A percentile compares a stretch with the other conserved stretches of the same genome.
These are phyloP conservation scores for Diversispora eburnea DNA, from an alignment of 192 early-diverging fungal genomes.

Conservation along the genomic window DNA sequence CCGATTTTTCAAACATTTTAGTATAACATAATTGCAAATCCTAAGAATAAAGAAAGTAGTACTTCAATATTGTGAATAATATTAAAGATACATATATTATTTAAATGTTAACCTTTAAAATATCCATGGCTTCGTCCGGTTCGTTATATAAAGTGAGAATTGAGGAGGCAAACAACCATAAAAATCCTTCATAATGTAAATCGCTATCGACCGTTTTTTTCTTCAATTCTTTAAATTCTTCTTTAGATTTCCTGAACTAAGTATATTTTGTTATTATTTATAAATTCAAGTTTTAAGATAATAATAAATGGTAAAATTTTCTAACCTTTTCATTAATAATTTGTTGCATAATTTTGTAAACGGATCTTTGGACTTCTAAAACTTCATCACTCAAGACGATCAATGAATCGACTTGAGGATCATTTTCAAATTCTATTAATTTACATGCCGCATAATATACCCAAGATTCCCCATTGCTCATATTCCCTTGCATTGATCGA, in stretches of 20 bases:
- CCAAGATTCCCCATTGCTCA: conserved; percentile 60
- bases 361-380: conserved; percentile 39
- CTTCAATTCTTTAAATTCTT: not conserved
- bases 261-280: too few relatives aligned
- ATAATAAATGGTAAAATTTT: too few relatives aligned
- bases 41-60: conserved; percentile 1
- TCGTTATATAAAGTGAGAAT: conserved; percentile 62
- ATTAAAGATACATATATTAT: not conserved
- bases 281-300: too few relatives aligned
- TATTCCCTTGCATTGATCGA: conserved; percentile 50
- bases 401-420: conserved; percentile 36
- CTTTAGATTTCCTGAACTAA: not conserved
- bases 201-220: conserved; percentile 35
- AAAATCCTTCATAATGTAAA: conserved; percentile 64
- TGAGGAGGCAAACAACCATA: conserved; percentile 68
- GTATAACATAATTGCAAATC: conserved; percentile 77
- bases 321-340: conserved; percentile 30
- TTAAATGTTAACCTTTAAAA: conserved; percentile 13
- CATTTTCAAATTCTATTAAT: conserved; percentile 41
- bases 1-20: conserved; percentile 53
- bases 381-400: conserved; percentile 41
- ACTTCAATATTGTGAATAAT: not conserved
- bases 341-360: conserved; percentile 36
- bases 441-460: conserved; percentile 49
- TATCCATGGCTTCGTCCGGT: conserved; percentile 49